Percentiles rank a stretch among this genome's conserved stretches.
These are phyloP conservation scores for Saccharomycopsis vini DNA, from an alignment of 805 yeast species.

Conservation along the genomic window DNA sequence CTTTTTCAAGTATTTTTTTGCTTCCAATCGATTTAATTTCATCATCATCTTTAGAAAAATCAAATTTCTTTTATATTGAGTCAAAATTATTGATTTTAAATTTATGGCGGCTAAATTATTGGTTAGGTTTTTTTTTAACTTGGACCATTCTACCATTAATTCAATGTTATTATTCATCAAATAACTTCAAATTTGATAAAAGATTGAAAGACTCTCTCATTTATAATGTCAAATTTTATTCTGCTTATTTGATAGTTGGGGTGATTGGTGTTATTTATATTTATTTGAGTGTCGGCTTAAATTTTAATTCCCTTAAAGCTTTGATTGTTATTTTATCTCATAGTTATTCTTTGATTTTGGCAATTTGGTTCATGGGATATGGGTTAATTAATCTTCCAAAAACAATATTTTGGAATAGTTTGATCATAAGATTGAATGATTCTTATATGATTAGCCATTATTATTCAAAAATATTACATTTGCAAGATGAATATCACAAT, in stretches of 20 bases:
- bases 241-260: conserved; percentile 44
- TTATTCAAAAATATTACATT: conserved; percentile 47
- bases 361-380: conserved; percentile 80
- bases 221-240: conserved; percentile 51
- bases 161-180: conserved; percentile 67
- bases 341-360: conserved; percentile 62
- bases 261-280: conserved; percentile 51
- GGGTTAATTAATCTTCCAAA: conserved; percentile 67
- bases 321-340: conserved; percentile 70
- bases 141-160: conserved; percentile 69
- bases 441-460: conserved; percentile 26
- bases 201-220: conserved; percentile 49
- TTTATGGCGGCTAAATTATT: conserved; percentile 68
- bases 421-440: conserved; percentile 29
- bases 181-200: conserved; percentile 42
- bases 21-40: conserved; percentile 63
- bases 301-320: conserved; percentile 48
- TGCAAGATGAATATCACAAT: conserved; percentile 56
- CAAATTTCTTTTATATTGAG: conserved; percentile 35
- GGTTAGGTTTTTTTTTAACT: conserved; percentile 72
- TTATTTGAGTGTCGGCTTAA: conserved; percentile 44
- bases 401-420: conserved; percentile 23
- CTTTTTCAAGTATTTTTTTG: conserved; percentile 63
- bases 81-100: conserved; percentile 39
- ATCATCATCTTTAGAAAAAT: background rate